Evolutionary conservation across 306 rosid genomes (phyloP).

Genomic region (Sicyos edulis): DNA sequence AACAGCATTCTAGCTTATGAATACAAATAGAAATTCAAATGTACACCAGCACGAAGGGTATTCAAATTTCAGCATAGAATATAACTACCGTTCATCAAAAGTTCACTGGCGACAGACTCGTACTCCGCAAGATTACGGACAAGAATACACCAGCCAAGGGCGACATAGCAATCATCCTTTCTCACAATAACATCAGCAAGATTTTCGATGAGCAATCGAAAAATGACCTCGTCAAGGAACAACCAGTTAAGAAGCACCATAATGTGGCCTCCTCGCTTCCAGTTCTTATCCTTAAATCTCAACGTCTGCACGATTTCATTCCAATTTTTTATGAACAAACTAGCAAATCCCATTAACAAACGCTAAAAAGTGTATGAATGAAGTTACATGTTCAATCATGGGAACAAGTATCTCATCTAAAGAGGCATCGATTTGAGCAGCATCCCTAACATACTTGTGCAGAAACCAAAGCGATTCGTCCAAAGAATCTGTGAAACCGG

Average conservation of each 20-base stretch:
- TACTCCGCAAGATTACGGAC: conserved; percentile 54
- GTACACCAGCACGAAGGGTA: neutral
- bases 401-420: conserved; percentile 58
- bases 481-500: conserved; percentile 33
- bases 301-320: neutral
- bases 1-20: too few species aligned
- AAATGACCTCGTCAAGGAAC: conserved; percentile 58
- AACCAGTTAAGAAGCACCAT: conserved; percentile 71
- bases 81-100: conserved; percentile 44
- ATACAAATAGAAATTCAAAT: neutral
- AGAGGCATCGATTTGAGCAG: conserved; percentile 33
- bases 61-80: neutral
- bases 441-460: conserved; percentile 56
- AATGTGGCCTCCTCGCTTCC: conserved; percentile 59
- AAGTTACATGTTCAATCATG: conserved; percentile 55
- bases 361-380: neutral
- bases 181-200: conserved; percentile 45
- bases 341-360: neutral
- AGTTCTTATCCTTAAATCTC: conserved; percentile 48
- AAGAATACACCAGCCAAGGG: conserved; percentile 78
- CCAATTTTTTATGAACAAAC: neutral
- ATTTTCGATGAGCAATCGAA: conserved; percentile 38
- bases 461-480: conserved; percentile 68
- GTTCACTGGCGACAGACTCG: conserved; percentile 36
- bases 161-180: conserved; percentile 60